A percentile compares a stretch with the other conserved stretches of the same genome.
Conservation (phyloP, 768 basidiomycete genomes). For the Lactarius sanguifluus region DNA sequence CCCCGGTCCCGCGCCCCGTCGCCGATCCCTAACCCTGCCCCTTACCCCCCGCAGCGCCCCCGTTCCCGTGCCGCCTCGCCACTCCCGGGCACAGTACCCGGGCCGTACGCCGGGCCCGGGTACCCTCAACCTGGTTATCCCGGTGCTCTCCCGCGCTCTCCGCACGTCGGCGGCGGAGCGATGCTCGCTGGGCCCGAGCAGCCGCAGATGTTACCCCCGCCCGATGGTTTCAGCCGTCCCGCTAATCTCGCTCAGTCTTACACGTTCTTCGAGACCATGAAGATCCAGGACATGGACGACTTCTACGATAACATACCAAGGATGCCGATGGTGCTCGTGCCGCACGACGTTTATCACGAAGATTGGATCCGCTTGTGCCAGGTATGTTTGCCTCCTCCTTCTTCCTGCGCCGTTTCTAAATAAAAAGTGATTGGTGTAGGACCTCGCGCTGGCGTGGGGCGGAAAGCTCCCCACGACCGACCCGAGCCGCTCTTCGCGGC, state of each 20-base stretch:
- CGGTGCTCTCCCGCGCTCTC: slow-evolving; percentile 21
- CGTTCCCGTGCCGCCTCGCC: slow-evolving; percentile 29
- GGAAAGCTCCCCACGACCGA: slow-evolving; percentile 66
- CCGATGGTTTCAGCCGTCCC: slow-evolving; percentile 74
- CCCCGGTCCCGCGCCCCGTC: slow-evolving; percentile 29
- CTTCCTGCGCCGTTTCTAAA: not conserved
- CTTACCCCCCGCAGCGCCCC: slow-evolving; percentile 24
- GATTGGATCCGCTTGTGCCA: slow-evolving; percentile 82
- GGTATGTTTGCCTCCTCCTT: slow-evolving; percentile 41
- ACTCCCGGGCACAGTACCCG: slow-evolving; percentile 18
- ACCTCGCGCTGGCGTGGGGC: slow-evolving; percentile 72
- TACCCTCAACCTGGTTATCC: slow-evolving; percentile 17
- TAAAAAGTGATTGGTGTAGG: slow-evolving; percentile 42
- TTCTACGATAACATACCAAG: slow-evolving; percentile 64
- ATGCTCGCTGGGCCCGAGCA: slow-evolving; percentile 12
- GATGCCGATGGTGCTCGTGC: slow-evolving; percentile 68
- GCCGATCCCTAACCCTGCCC: slow-evolving; percentile 18
- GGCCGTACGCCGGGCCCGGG: slow-evolving; percentile 25
- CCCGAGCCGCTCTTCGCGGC: slow-evolving; percentile 52
- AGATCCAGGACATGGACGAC: slow-evolving; percentile 75
- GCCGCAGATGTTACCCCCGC: slow-evolving; percentile 42
- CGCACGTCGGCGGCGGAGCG: slow-evolving; percentile 21
- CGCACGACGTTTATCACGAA: slow-evolving; percentile 74
- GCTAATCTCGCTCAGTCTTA: slow-evolving; percentile 67
- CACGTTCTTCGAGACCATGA: slow-evolving; percentile 66